Conservation (phyloP, 371 early-diverging fungal genomes). For the Catenaria anguillulae region DNA sequence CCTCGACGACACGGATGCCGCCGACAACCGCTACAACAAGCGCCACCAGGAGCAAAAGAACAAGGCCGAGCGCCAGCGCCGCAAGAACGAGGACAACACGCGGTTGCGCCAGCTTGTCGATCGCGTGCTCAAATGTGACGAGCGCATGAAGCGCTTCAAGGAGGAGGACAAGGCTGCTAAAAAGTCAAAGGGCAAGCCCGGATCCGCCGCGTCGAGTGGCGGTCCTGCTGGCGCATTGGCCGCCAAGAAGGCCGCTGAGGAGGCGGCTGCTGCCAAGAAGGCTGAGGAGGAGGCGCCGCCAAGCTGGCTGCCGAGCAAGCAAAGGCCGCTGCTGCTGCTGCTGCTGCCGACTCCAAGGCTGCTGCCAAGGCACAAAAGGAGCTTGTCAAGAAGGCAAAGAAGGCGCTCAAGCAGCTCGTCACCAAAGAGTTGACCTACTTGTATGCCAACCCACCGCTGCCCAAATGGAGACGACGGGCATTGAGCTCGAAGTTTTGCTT, state of each 20-base stretch:
- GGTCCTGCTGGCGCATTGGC: neutral
- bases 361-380: constrained; percentile 64
- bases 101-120: constrained; percentile 75
- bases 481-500: neutral
- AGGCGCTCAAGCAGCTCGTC: constrained; percentile 60
- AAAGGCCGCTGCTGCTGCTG: constrained; percentile 27
- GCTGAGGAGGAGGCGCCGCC: constrained; percentile 37
- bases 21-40: constrained; percentile 81
- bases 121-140: constrained; percentile 64
- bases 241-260: neutral
- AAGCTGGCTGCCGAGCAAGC: constrained; percentile 40
- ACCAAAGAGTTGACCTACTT: constrained; percentile 60
- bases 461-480: neutral
- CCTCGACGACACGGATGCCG: constrained; percentile 79
- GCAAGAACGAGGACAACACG: constrained; percentile 92
- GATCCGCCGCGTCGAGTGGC: neutral
- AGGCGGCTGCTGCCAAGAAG: constrained; percentile 20
- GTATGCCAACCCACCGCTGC: neutral
- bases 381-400: constrained; percentile 85
- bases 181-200: constrained; percentile 25
- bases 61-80: constrained; percentile 67
- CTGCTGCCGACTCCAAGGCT: constrained; percentile 46
- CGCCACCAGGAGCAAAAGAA: constrained; percentile 89
- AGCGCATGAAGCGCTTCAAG: constrained; percentile 78
- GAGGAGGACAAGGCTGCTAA: constrained; percentile 57